phyloP scores from a whole-genome alignment of 2,329 filamentous ascomycete genomes.

The Diplodia seriata region DNA sequence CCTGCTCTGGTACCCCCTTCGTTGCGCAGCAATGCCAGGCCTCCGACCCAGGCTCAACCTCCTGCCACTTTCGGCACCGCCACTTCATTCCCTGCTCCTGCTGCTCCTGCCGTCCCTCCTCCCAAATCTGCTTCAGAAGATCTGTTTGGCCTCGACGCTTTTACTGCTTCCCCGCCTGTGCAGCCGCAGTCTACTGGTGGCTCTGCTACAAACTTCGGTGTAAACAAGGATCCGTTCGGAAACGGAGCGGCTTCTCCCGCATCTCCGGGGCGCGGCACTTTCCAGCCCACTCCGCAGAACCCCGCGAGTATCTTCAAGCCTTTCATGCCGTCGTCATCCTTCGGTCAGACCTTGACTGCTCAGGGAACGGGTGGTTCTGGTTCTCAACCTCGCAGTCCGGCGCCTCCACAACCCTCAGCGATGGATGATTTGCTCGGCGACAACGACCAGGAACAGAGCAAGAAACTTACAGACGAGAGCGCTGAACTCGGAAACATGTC shows the following conservation, averaged over 20 bases:
- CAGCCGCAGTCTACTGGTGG: slow-evolving; percentile 77
- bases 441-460: slow-evolving; percentile 85
- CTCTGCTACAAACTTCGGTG: slow-evolving; percentile 56
- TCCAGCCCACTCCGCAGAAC: slow-evolving; percentile 54
- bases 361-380: slow-evolving; percentile 73
- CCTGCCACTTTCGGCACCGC: slow-evolving; percentile 44
- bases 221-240: slow-evolving; percentile 69
- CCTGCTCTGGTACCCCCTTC: slow-evolving; percentile 84
- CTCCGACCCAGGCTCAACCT: slow-evolving; percentile 50
- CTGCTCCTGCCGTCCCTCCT: slow-evolving; percentile 48
- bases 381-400: slow-evolving; percentile 45
- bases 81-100: slow-evolving; percentile 60
- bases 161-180: slow-evolving; percentile 57
- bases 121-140: slow-evolving; percentile 88
- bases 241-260: slow-evolving; percentile 60
- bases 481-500: slow-evolving; percentile 94
- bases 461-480: slow-evolving; percentile 86
- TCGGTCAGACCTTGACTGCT: slow-evolving; percentile 80
- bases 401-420: slow-evolving; percentile 55
- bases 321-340: slow-evolving; percentile 90
- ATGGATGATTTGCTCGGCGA: slow-evolving; percentile 91
- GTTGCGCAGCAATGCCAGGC: slow-evolving; percentile 70
- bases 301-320: slow-evolving; percentile 74
- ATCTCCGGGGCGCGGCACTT: slow-evolving; percentile 55
- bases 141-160: slow-evolving; percentile 87